Conservation (phyloP, 2,329 filamentous ascomycete genomes). For the Davidsoniella australis region DNA sequence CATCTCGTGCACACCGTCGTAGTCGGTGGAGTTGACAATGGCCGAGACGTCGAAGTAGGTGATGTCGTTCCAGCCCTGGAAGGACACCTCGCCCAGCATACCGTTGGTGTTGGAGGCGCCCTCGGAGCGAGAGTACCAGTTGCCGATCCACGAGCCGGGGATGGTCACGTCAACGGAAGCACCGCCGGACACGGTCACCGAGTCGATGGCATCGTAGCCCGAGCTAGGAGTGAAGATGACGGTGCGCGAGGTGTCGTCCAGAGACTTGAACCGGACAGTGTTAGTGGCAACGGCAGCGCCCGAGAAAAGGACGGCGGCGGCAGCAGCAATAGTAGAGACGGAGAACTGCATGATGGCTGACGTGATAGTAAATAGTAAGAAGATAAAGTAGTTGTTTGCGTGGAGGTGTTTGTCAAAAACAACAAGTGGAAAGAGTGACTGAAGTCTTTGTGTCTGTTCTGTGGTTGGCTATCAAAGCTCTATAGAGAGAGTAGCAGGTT, state of each 20-base stretch:
- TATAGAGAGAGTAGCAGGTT: neutral
- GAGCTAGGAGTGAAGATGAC: constrained; percentile 32
- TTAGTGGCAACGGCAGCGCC: constrained; percentile 29
- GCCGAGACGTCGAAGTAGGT: constrained; percentile 43
- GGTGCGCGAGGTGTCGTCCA: constrained; percentile 33
- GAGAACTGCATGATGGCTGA: constrained; percentile 11
- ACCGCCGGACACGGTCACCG: constrained; percentile 24
- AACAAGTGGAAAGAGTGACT: neutral
- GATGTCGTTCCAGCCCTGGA: constrained; percentile 29
- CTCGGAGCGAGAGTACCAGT: constrained; percentile 32
- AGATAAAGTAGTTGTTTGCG: neutral
- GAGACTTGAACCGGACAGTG: constrained; percentile 40
- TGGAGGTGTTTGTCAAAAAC: neutral
- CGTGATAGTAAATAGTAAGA: neutral
- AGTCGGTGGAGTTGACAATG: constrained; percentile 35
- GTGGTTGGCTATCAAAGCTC: constrained; percentile 2
- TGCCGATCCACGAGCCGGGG: constrained; percentile 29
- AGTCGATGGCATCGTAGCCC: constrained; percentile 21
- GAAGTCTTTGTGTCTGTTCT: neutral
- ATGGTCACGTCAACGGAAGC: constrained; percentile 26
- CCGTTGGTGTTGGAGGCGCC: constrained; percentile 26
- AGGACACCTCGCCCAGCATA: constrained; percentile 36
- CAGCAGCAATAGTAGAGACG: neutral
- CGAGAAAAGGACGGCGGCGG: constrained; percentile 29
- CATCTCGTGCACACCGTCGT: constrained; percentile 36